Evolutionary conservation across 805 yeast genomes (phyloP).

Genomic region (Lipomyces yamadae): DNA sequence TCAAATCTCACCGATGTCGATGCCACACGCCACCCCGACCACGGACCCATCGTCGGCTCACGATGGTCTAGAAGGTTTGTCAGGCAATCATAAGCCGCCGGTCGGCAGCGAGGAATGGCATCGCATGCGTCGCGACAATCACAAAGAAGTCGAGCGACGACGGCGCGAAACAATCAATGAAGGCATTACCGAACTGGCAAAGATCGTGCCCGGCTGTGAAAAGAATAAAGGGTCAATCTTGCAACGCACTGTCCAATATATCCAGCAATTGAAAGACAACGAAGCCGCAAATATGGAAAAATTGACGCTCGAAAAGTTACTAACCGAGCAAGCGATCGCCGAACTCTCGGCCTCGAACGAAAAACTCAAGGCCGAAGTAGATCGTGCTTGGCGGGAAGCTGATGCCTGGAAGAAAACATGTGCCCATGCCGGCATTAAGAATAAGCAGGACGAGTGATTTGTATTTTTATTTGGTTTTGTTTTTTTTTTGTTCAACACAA

Average conservation of each 20-base stretch:
- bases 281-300: slow-evolving; percentile 89
- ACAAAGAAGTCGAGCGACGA: slow-evolving; percentile 93
- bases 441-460: slow-evolving; percentile 29
- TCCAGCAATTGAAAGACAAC: slow-evolving; percentile 84
- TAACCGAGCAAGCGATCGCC: slow-evolving; percentile 87
- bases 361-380: slow-evolving; percentile 83
- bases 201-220: slow-evolving; percentile 78
- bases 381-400: slow-evolving; percentile 88
- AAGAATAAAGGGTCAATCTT: slow-evolving; percentile 90
- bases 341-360: slow-evolving; percentile 86
- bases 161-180: slow-evolving; percentile 85
- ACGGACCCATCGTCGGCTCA: slow-evolving; percentile 4
- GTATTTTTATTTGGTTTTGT: background rate
- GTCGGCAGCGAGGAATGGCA: slow-evolving; percentile 88
- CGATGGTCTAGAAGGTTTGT: slow-evolving; percentile 3
- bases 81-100: slow-evolving; percentile 53
- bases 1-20: slow-evolving; percentile 1
- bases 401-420: slow-evolving; percentile 74
- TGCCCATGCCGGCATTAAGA: slow-evolving; percentile 41
- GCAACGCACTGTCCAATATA: slow-evolving; percentile 86
- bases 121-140: slow-evolving; percentile 80
- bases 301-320: slow-evolving; percentile 90
- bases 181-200: slow-evolving; percentile 82
- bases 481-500: no score
- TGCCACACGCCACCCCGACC: background rate